Conservation (phyloP, 495 filamentous ascomycete genomes). For the Penicillium paxilli region DNA sequence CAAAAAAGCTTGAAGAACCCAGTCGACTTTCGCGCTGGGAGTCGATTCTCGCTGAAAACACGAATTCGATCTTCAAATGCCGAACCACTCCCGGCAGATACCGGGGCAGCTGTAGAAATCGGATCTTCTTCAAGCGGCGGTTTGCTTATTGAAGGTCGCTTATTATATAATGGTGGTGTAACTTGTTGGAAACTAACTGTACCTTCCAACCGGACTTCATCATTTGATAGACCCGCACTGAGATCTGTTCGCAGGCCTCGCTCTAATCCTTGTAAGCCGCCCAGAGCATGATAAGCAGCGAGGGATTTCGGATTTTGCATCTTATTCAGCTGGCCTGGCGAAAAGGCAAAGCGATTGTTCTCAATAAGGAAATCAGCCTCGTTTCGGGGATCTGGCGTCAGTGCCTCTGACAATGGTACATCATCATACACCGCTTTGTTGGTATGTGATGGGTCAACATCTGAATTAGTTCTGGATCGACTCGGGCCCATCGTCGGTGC, state of each 20-base stretch:
- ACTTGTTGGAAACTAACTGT: constrained; percentile 62
- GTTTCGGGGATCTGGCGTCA: constrained; percentile 66
- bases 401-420: constrained; percentile 50
- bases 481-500: constrained; percentile 30
- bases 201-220: constrained; percentile 60
- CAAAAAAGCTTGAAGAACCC: constrained; percentile 73
- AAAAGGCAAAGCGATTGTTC: constrained; percentile 71
- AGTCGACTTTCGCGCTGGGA: constrained; percentile 75
- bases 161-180: constrained; percentile 29
- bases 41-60: constrained; percentile 69
- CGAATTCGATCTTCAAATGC: constrained; percentile 66
- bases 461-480: constrained; percentile 46
- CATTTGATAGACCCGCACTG: constrained; percentile 61
- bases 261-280: constrained; percentile 67
- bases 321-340: constrained; percentile 70
- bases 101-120: constrained; percentile 2
- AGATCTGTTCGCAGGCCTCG: constrained; percentile 67
- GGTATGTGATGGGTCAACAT: constrained; percentile 25
- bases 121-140: not conserved
- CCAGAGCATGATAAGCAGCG: constrained; percentile 66
- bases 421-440: constrained; percentile 42
- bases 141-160: constrained; percentile 15
- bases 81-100: constrained; percentile 19
- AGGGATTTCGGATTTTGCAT: constrained; percentile 75
- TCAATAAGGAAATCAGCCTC: constrained; percentile 64